Base-by-base conservation (phyloP, 2,329 filamentous ascomycete species). In the Arthroderma uncinatum region DNA sequence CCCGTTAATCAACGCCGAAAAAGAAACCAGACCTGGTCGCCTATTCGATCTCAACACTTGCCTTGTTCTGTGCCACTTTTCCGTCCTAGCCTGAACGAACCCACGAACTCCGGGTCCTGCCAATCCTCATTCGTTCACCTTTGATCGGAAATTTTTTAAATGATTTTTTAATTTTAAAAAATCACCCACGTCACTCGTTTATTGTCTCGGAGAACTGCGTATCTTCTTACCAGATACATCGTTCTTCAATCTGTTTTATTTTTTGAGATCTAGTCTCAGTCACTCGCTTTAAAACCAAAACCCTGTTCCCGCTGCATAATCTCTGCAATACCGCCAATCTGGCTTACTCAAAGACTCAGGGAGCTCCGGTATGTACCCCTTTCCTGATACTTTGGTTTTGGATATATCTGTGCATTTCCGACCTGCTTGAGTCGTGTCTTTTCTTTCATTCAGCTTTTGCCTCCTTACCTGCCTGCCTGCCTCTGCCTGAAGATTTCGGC, bases 301-400 rank as follows among this genome's bases (percentile, higher is more conserved):
- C 63, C 69, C 64, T 67, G 68, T 64, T 70, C 66, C 67, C 60
- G 71, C 73, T 74, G 70, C 72, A 71, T 64, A 25, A 16, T 16
- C 42, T 66, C 62, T 71, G 69, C 71, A 73, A 73, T 70, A 74
- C 69, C 70, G 73, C 75, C 74, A 76, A 73, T 64, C 73, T 76
- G 73, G 74, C 74, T 71, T 74, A 73, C 67, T 74, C 72, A 69
- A 73, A 72, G 67, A 70, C 67, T 62, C 68, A 74, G 67, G 68
- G 67, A 68, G 67, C 71, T 71, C 71, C 74, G 67, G 74, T 77
- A 65, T 68, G 74, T 63, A 53, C 56, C 57, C 53, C 16, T 57
- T 50, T 25, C 25, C 23, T 48, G 44, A 28, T n/a, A 30, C 14
- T 21, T 14, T 10, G 7, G 16, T 21, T 42, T 19, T 42, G 39